These are phyloP conservation scores for Calcarisporium arbuscula DNA, from an alignment of 2,329 filamentous ascomycete species.

Conservation along the genomic window DNA sequence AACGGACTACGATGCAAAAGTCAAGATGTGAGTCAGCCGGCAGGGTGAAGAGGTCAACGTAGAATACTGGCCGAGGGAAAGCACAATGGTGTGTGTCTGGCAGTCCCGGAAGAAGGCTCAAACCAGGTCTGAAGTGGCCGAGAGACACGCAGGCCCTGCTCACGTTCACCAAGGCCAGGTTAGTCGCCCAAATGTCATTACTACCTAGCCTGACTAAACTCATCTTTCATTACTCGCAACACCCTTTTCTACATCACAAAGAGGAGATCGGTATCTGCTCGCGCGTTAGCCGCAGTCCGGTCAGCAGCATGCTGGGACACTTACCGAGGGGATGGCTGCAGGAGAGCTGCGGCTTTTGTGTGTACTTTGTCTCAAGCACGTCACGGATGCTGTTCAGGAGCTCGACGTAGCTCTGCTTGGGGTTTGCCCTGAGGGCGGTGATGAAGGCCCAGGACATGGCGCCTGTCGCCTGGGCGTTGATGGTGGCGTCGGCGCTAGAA, in stretches of 20 bases:
- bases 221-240: no score
- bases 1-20: not conserved
- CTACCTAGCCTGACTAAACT: no score
- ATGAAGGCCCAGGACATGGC: constrained; percentile 99
- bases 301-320: constrained; percentile 22
- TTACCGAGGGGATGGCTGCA: constrained; percentile 93
- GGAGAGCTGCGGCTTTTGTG: constrained; percentile 92
- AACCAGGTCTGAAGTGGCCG: no score
- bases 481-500: constrained; percentile 77
- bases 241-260: constrained; percentile 53
- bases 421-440: constrained; percentile 81
- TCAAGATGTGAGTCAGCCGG: constrained; percentile 1
- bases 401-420: constrained; percentile 93
- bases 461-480: constrained; percentile 82
- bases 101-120: constrained; percentile 4
- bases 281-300: constrained; percentile 11
- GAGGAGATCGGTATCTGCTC: constrained; percentile 55
- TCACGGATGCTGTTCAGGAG: constrained; percentile 93
- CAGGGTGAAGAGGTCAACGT: not conserved
- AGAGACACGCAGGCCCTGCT: no score
- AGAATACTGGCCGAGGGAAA: constrained; percentile 2
- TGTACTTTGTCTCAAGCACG: constrained; percentile 78
- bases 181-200: no score
- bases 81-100: constrained; percentile 1
- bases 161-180: no score